Base-by-base conservation (phyloP, 2,329 filamentous ascomycete species). In the Paraconiothyrium sp. region DNA sequence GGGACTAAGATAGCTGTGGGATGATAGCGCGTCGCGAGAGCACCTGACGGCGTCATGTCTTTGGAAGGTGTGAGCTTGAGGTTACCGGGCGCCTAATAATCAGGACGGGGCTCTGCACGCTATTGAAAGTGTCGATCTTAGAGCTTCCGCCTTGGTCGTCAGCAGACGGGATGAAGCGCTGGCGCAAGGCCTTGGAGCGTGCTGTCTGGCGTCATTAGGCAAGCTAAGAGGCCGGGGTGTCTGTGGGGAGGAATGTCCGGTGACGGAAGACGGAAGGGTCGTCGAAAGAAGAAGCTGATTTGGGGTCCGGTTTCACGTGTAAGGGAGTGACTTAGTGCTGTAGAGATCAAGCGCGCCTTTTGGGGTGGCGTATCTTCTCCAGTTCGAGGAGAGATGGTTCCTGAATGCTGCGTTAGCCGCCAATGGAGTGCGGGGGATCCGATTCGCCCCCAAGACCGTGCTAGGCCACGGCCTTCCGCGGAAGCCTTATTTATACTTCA, bases 61-160 rank as follows among this genome's bases (percentile, higher is more conserved):
- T 41, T 37, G 63, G 67, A 69, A 67, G 67, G 67, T 69, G 66
- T 52, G 59, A 68, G 44, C 54, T 43, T 11, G 63, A 51, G 47
- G 65, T 69, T 62, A 61, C 65, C 52, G 41, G 52, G 56, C 50
- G 34, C 43, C 41, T 51, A 20, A 13, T 3, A 39, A 37, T 34
- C 22, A 54, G n/a, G 54, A 59, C 27, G 30, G 46, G 24, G 14
- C 35, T 57, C 49, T 56, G 27, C 22, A 50, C 59, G 52, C 63
- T 61, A 63, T 50, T 4, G 37, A 30, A 20, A 22, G 43, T 52
- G 57, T 41, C 44, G 58, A 62, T 59, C 58, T 43, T 52, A 20
- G 48, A 57, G 41, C 44, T 60, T 49, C 54, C 50, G 22, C 24
- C 56, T 59, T 35, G n/a, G 50, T 46, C 35, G 58, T 67, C 64